Evolutionary conservation across 2,329 filamentous ascomycete species (phyloP), one percentile per base, ranked within the genome.

Genomic region (Fonsecaea multimorphosa): DNA sequence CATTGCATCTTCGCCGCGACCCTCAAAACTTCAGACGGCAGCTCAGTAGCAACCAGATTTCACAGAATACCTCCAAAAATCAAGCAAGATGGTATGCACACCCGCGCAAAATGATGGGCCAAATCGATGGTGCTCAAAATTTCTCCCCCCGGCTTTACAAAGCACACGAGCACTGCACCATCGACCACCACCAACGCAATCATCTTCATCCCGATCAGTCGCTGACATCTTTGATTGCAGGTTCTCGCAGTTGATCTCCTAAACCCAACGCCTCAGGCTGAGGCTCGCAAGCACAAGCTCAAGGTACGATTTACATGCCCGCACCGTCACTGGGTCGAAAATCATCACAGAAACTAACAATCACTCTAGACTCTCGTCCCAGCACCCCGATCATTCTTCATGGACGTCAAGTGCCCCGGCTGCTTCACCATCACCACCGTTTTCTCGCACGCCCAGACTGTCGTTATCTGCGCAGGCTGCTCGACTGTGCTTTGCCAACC

Each of bases 381-480:
- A 78, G 90, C 88, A 74, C 95, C 95, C 78, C 92, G 95, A 83
- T 98, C 94, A 75, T 99, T 98, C 91, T 99, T 99, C 92, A 99
- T 99, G 95, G 95, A 99, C 82, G 95, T 99, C 87, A 99, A 99
- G 91, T 99, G 95, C 91, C 95, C 95, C 82, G 95, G 95, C 79
- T 99, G 95, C 92, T 99, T 98, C 91, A 97, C 93, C 84, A 99
- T 99, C 89, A 99, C 95, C 83, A 99, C 95, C 83, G 95, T 99
- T 85, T 99, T 98, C 92, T 98, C 94, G 73, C 95, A 99, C 89
- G 95, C 95, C 83, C 95, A 99, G 89, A 99, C 95, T 82, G 95
- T 99, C 82, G 95, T 99, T 84, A 96, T 98, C 88, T 99, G 95
- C 91, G 93, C 93, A 80, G 95, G 95, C 79, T 99, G 95, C 92